Percentiles rank a stretch among this genome's conserved stretches.
Evolutionary conservation across 805 yeast genomes (phyloP).

Genomic region (Yarrowia yakushimensis): DNA sequence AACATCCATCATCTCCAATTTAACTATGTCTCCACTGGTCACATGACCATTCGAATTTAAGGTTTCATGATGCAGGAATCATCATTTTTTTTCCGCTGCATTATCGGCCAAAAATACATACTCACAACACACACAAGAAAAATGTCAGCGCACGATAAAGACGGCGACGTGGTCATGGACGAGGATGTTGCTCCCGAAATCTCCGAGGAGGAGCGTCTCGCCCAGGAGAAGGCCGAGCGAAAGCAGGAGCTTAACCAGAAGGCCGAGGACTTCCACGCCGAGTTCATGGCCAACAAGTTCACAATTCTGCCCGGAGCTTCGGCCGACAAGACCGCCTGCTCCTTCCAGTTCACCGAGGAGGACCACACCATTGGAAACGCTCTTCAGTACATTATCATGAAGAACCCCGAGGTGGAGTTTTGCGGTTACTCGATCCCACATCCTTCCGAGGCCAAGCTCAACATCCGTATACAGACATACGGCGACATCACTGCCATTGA

Average conservation of each 20-base stretch:
- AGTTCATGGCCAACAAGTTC: conserved; percentile 27
- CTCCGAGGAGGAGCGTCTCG: conserved; percentile 19
- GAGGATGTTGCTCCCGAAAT: conserved; percentile 10
- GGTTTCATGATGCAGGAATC: not conserved
- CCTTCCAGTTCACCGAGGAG: conserved; percentile 88
- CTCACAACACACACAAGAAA: not conserved
- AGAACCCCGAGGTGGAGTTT: conserved; percentile 96
- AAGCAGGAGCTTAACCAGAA: conserved; percentile 23
- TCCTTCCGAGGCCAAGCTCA: conserved; percentile 87
- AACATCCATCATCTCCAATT: no score
- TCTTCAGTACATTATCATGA: conserved; percentile 89
- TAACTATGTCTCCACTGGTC: not conserved
- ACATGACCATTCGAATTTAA: not conserved
- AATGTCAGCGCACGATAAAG: conserved; percentile 23
- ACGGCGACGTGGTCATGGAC: conserved; percentile 23
- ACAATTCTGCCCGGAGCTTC: conserved; percentile 71
- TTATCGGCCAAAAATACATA: conserved; percentile 1
- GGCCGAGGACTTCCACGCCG: conserved; percentile 23
- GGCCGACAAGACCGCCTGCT: conserved; percentile 91
- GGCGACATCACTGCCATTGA: conserved; percentile 82
- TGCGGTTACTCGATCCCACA: conserved; percentile 99
- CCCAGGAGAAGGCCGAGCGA: conserved; percentile 24
- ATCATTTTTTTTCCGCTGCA: conserved; percentile 19
- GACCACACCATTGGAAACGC: conserved; percentile 97
- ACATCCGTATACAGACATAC: conserved; percentile 91